Evolutionary conservation across 228 moss, liverwort and hornwort species (phyloP), one percentile per base, ranked within the genome.

Genomic region (Sphagnum fallax): DNA sequence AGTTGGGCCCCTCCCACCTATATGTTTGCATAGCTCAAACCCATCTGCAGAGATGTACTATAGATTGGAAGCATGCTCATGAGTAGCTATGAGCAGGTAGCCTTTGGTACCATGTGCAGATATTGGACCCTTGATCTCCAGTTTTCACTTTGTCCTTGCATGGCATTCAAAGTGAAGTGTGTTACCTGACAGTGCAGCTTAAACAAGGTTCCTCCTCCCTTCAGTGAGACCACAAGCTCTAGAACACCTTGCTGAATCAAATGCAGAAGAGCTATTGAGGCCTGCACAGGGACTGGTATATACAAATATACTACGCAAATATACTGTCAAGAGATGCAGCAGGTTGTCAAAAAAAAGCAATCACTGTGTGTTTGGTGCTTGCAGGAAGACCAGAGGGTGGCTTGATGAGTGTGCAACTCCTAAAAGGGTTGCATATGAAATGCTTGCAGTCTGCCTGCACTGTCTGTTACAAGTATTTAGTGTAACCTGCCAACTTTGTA

Each of bases 401-500:
- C 80, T 89, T 49, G 91, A 79, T 6, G 91, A 89, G 15, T 91
- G 87, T 11, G 88, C 91, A 15, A 82, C 67, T 65, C 92, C 91
- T 60, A 84, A 84, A 0, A 91, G 65, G 18, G 84, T 91, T 53
- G 91, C 96, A 51, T 92, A 65, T 84, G 86, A 61, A 89, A 96
- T 50, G 92, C 68, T 72, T 88, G 91, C 65, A 96, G 83, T 81
- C 80, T 92, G 50, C 96, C 88, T 62, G 77, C 80, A 69, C 72
- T 75, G 65, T 89, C 93, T 62, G 89, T 84, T 50, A 87, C 96
- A 60, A 96, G 61, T 11, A 88, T 84, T 62, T 92, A 96, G 53
- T 91, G 81, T 81, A 93, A 89, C 72, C 88, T 96, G 8, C 96
- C 96, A 65, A 96, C 88, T 72, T 89, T 86, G 74, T 91, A 88